Conservation (phyloP, 2,329 filamentous ascomycete species). For the Neospermospora avenae region DNA sequence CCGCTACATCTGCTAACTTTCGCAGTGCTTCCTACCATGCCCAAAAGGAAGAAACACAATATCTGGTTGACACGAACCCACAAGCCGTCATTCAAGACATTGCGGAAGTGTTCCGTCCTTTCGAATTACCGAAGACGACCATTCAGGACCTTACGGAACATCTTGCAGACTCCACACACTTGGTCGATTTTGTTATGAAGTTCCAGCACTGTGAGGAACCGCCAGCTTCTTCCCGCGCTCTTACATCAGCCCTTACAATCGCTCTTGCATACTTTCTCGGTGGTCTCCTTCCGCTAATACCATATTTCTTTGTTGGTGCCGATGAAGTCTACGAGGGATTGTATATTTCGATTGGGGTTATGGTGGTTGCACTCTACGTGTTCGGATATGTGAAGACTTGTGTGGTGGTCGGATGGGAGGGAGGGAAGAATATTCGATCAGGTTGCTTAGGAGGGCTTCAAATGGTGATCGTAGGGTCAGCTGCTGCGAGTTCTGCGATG, state of each 20-base stretch:
- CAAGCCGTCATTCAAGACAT: conserved; percentile 31
- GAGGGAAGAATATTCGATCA: conserved; percentile 26
- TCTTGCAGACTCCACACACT: conserved; percentile 32
- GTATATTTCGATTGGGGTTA: conserved; percentile 57
- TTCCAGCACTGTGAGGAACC: conserved; percentile 35
- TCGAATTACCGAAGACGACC: conserved; percentile 32
- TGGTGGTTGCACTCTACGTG: conserved; percentile 55
- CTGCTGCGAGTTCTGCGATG: conserved; percentile 40
- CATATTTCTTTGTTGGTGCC: conserved; percentile 48
- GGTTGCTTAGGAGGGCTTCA: conserved; percentile 37
- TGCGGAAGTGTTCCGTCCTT: conserved; percentile 36
- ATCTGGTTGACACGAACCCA: conserved; percentile 28
- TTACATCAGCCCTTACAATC: conserved; percentile 50
- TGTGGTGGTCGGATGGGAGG: conserved; percentile 42
- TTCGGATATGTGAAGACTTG: conserved; percentile 66
- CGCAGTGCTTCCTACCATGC: conserved; percentile 34
- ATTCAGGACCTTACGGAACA: conserved; percentile 36
- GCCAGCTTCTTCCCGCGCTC: conserved; percentile 33
- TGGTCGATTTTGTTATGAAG: conserved; percentile 40
- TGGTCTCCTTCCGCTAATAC: conserved; percentile 53
- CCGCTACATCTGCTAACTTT: conserved; percentile 18
- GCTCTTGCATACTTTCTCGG: conserved; percentile 54
- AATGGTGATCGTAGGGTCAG: conserved; percentile 40
- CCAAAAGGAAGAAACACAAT: conserved; percentile 28
- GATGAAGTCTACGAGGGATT: conserved; percentile 46